Conservation (phyloP, 2,329 filamentous ascomycete species). For the Colletotrichum tropicale region DNA sequence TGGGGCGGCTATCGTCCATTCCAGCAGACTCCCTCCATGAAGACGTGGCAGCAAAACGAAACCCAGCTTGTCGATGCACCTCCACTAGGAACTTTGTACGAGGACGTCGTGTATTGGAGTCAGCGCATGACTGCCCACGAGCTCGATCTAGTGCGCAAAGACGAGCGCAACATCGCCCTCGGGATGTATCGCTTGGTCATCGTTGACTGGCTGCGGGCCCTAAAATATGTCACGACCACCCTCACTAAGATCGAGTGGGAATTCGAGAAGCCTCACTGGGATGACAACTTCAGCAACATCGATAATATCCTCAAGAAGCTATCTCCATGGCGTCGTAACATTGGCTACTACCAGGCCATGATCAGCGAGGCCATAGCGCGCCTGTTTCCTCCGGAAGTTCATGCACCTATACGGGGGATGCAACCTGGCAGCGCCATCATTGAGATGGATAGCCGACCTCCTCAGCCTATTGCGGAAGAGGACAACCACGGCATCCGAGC, state of each 20-base stretch:
- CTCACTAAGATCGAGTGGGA: background rate
- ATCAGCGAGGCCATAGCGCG: background rate
- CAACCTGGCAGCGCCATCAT: background rate
- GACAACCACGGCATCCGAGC: background rate
- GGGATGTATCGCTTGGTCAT: background rate
- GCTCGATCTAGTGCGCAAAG: background rate
- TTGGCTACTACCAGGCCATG: background rate
- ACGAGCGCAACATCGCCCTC: background rate
- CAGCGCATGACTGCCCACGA: background rate
- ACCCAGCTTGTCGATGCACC: background rate
- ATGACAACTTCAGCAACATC: background rate
- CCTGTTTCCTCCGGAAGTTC: background rate
- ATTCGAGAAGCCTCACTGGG: background rate
- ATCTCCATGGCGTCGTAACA: background rate
- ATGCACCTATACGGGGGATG: background rate
- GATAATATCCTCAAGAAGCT: background rate
- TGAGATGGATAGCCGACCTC: background rate
- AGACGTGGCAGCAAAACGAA: rapidly evolving
- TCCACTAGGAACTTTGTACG: background rate
- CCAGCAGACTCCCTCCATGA: background rate
- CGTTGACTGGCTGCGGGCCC: background rate
- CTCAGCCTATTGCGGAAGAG: background rate
- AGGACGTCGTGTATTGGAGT: background rate
- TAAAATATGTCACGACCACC: background rate
- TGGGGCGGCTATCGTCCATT: background rate